Percentiles rank a stretch among this genome's conserved stretches.
Conservation (phyloP, 192 early-diverging fungal genomes). For the Phycomyces nitens region DNA sequence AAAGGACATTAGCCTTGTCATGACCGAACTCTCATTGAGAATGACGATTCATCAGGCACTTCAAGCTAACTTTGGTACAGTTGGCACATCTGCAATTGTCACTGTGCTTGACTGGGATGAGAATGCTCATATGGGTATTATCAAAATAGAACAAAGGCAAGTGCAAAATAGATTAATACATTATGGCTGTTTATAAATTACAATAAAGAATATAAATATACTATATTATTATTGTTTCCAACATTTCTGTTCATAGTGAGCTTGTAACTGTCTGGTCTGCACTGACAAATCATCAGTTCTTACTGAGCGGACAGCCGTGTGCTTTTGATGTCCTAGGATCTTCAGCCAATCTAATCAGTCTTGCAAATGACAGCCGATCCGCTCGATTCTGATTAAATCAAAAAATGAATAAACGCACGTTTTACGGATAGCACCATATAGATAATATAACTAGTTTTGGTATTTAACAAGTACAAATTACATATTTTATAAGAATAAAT, state of each 20-base stretch:
- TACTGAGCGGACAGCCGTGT: slow-evolving; percentile 17
- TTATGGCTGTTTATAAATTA: no score
- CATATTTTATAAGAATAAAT: not conserved
- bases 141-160: slow-evolving; percentile 32
- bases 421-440: no score
- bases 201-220: no score
- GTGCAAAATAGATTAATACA: no score
- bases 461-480: no score
- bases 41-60: slow-evolving; percentile 30
- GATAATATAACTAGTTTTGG: no score
- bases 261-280: slow-evolving; percentile 23
- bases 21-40: slow-evolving; percentile 28
- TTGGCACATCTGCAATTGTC: slow-evolving; percentile 20
- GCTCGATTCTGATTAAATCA: no score
- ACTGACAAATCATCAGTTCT: slow-evolving; percentile 19
- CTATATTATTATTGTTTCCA: no score
- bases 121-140: slow-evolving; percentile 17
- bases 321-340: slow-evolving; percentile 18
- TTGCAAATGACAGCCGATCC: slow-evolving; percentile 16
- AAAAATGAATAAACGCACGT: no score
- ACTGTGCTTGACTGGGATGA: slow-evolving; percentile 36
- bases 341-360: slow-evolving; percentile 25
- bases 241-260: slow-evolving; percentile 13
- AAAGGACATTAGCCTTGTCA: not conserved
- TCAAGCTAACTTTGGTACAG: slow-evolving; percentile 18